Conservation (phyloP, 1,284 basidiomycete genomes). For the Cryptococcus sp. region DNA sequence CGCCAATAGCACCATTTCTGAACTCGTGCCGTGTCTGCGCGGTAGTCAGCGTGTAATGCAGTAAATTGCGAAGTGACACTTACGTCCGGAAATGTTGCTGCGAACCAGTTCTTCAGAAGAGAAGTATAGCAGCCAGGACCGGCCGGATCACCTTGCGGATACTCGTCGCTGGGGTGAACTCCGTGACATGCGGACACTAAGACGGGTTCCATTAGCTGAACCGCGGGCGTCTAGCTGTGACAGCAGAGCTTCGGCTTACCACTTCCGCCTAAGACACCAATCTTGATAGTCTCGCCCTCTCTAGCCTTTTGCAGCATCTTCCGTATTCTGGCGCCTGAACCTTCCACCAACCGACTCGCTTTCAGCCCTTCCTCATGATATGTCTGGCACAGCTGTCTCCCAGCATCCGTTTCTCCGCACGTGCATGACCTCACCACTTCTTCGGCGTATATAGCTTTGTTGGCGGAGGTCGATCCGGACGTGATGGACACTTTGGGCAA, state of each 20-base stretch:
- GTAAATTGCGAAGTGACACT: slow-evolving; percentile 7
- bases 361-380: slow-evolving; percentile 41
- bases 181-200: slow-evolving; percentile 52
- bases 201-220: too few relatives aligned
- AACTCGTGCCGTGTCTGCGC: slow-evolving; percentile 29
- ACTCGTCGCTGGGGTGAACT: slow-evolving; percentile 42
- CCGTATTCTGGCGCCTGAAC: slow-evolving; percentile 42
- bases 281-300: slow-evolving; percentile 39
- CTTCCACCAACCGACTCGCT: slow-evolving; percentile 34
- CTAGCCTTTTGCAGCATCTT: slow-evolving; percentile 39
- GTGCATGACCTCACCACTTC: slow-evolving; percentile 25
- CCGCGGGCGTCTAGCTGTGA: not conserved
- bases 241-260: slow-evolving; percentile 30
- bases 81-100: slow-evolving; percentile 39
- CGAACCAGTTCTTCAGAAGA: slow-evolving; percentile 43
- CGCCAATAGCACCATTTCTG: slow-evolving; percentile 50
- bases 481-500: slow-evolving; percentile 40
- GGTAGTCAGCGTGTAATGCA: not conserved
- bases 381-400: slow-evolving; percentile 38
- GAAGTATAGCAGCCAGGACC: slow-evolving; percentile 51
- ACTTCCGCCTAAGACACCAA: slow-evolving; percentile 50
- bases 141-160: slow-evolving; percentile 46
- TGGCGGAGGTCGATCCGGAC: slow-evolving; percentile 8
- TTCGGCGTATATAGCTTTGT: slow-evolving; percentile 9
- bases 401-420: slow-evolving; percentile 37